Evolutionary conservation across 2,329 filamentous ascomycete genomes (phyloP), one percentile per base, ranked within the genome.

Genomic region (Colletotrichum cereale): DNA sequence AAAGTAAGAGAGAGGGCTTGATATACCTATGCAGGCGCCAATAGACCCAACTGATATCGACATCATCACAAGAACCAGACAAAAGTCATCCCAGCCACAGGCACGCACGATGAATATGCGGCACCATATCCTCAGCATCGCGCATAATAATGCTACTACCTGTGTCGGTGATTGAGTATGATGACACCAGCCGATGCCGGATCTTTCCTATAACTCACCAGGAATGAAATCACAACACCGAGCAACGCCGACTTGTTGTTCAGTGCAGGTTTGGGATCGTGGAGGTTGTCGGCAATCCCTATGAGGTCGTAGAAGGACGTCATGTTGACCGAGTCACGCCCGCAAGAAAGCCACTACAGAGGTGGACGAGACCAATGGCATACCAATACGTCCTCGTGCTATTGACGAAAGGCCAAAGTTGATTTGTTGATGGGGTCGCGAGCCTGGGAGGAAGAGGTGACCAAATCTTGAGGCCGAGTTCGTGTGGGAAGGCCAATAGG

Each of bases 11-110:
- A 2, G 26, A 40, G n/a, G 5, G 5, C 29, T n/a, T 14, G 16
- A 40, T 55, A 5, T 56, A 70, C 62, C n/a, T 16, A 71, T 0
- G 16, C 68, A 71, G 2, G 47, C 38, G 3, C 65, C 65, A 38
- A 71, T 62, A 2, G 58, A 64, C 0, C 68, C 68, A 26, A 71
- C 21, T 12, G 68, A 58, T 24, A 71, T n/a, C 1, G 68, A 71
- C 0, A 71, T 60, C 62, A 74, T 67, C 3, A 65, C 66, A 5
- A 73, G 44, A 11, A 73, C 50, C 5, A 75, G 55, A 34, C 72
- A 75, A 38, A 74, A 29, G 31, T 75, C 74, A 26, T 75, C 74
- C 70, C 71, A 71, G 34, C 74, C 74, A 6, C 55, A 58, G 2
- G 40, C 64, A 18, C 60, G 68, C 0, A 73, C 67, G 40, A 75